Base-by-base conservation (phyloP, 2,329 filamentous ascomycete species). In the Fusarium torulosum region DNA sequence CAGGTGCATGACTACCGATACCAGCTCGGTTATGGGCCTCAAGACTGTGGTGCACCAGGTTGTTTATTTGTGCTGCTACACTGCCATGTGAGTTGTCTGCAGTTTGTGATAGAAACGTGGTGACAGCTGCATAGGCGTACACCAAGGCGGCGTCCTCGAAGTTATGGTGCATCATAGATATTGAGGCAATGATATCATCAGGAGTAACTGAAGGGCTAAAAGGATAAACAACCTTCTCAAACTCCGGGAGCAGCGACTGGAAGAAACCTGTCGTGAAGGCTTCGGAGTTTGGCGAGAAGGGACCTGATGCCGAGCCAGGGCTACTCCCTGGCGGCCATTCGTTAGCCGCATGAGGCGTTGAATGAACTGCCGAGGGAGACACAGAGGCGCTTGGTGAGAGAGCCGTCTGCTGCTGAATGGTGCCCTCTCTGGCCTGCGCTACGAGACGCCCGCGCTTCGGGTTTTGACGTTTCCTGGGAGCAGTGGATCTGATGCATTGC, bases 21-120 rank as follows among this genome's bases (percentile, higher is more conserved):
- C 47, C 82, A 72, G 47, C 70, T 29, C 71, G 67, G 8, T 71
- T 69, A 45, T 78, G 75, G 3, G 74, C 72, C 11, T 69, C 66
- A 23, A 75, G 78, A 54, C 71, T 69, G 33, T 66, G 70, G 29
- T 70, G 66, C 33, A 72, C 69, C 14, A 73, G 47, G 37, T 66
- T 68, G 65, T 66, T 67, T 55, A 69, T 69, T 43, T 69, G 66
- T n/a, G 57, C 66, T 5, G 66, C 53, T 44, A 69, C 66, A 27
- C 62, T 69, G 25, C 66, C 57, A 19, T 69, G 66, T 37, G 66
- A 46, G 58, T 69, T 69, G 42, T 64, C 67, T 9, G 67, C 52
- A 8, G 59, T 70, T 29, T 70, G 67, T 23, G 67, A 67, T 11
- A 70, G 42, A 55, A 70, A 70, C 7, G 63, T 70, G 17, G 67